Percentiles rank a stretch among this genome's conserved stretches.
Conservation (phyloP, 164 flowering plant genomes). For the Taxillus chinensis region DNA sequence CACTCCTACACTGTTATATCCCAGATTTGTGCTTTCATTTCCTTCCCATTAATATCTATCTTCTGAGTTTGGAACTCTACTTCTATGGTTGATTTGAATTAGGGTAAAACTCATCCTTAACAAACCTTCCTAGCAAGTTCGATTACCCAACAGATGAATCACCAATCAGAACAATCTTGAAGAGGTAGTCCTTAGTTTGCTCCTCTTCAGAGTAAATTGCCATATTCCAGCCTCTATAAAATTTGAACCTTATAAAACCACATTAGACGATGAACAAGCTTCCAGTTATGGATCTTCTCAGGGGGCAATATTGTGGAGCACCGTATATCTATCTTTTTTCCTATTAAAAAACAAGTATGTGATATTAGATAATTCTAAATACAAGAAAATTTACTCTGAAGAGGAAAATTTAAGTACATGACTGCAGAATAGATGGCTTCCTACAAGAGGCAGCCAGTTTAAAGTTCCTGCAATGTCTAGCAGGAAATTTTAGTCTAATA, state of each 20-base stretch:
- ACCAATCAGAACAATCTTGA: constrained; percentile 59
- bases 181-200: constrained; percentile 53
- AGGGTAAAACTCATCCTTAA: constrained; percentile 53
- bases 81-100: constrained; percentile 69
- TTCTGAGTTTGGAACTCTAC: constrained; percentile 71
- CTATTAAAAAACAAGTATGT: constrained; percentile 6
- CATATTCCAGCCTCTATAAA: constrained; percentile 20
- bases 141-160: constrained; percentile 76
- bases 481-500: no score
- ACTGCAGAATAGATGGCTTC: background rate
- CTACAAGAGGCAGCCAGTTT: background rate
- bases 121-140: constrained; percentile 63
- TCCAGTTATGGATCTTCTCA: no score
- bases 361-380: constrained; percentile 6
- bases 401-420: constrained; percentile 1
- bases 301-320: background rate
- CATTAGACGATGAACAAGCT: constrained; percentile 1
- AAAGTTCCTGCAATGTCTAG: constrained; percentile 1
- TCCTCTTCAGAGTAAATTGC: constrained; percentile 36
- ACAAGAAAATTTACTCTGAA: constrained; percentile 2
- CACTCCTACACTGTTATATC: constrained; percentile 72
- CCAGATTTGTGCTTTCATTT: constrained; percentile 68
- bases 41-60: constrained; percentile 60
- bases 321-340: background rate
- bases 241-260: constrained; percentile 13